Percentiles rank a stretch among this genome's conserved stretches.
These are phyloP conservation scores for Lupinus albus DNA, from an alignment of 306 rosid species.

Conservation along the genomic window DNA sequence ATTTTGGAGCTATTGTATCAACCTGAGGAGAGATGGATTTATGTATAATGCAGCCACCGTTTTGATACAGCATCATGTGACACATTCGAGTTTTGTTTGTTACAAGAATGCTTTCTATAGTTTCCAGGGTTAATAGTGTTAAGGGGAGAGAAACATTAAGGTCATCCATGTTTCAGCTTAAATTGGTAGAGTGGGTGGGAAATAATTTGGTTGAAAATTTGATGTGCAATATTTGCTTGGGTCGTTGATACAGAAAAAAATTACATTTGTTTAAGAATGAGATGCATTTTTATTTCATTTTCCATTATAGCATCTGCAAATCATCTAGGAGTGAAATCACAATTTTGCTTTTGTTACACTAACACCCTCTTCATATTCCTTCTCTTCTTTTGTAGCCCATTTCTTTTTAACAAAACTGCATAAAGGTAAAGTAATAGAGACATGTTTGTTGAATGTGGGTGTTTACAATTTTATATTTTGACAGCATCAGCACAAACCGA, in stretches of 20 bases:
- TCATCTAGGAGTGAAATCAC: conserved; percentile 25
- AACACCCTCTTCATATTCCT: conserved; percentile 16
- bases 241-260: not conserved
- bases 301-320: conserved; percentile 18
- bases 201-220: conserved; percentile 20
- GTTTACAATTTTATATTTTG: conserved; percentile 10
- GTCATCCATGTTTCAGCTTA: conserved; percentile 20
- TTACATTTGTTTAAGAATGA: conserved; percentile 17
- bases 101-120: conserved; percentile 25
- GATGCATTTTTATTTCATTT: conserved; percentile 1
- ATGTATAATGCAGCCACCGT: not conserved
- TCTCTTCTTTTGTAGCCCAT: conserved; percentile 13
- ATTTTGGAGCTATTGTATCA: conserved; percentile 8
- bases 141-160: conserved; percentile 4
- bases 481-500: too few species aligned
- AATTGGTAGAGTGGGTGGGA: not conserved
- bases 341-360: conserved; percentile 4
- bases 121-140: conserved; percentile 14
- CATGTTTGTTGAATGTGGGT: conserved; percentile 22
- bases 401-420: conserved; percentile 25
- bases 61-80: not conserved
- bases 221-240: conserved; percentile 30
- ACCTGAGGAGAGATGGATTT: conserved; percentile 6
- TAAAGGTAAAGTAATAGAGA: conserved; percentile 11
- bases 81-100: not conserved